These are phyloP conservation scores for Podaxis sp. DNA, from an alignment of 768 basidiomycete genomes.

Conservation along the genomic window DNA sequence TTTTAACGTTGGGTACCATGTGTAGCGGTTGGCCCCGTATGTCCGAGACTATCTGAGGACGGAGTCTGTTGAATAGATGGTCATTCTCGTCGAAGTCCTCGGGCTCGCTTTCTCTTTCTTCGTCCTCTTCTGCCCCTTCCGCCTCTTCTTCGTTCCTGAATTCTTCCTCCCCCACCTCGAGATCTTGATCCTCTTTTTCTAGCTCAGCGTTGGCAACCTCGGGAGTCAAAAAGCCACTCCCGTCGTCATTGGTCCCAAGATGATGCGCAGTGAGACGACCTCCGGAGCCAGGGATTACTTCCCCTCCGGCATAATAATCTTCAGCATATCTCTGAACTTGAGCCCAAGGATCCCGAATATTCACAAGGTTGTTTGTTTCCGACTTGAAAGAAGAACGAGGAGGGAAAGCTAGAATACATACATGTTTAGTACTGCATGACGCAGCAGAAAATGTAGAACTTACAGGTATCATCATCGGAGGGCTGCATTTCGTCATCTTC, in stretches of 20 bases:
- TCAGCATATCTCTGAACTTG: slow-evolving; percentile 34
- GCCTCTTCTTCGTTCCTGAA: slow-evolving; percentile 16
- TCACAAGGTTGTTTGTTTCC: slow-evolving; percentile 18
- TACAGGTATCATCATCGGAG: slow-evolving; percentile 31
- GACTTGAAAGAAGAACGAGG: slow-evolving; percentile 15
- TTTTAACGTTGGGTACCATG: neutral
- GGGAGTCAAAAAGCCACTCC: neutral
- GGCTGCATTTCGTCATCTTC: slow-evolving; percentile 32
- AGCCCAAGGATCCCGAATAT: slow-evolving; percentile 36
- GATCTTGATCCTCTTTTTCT: neutral
- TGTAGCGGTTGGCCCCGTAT: neutral
- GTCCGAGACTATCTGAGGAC: neutral
- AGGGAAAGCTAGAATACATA: slow-evolving; percentile 24
- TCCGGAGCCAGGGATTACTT: slow-evolving; percentile 23
- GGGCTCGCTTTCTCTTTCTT: neutral
- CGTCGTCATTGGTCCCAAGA: slow-evolving; percentile 22
- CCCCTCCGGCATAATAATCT: slow-evolving; percentile 44
- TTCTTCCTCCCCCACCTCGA: neutral
- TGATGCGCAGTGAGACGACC: slow-evolving; percentile 25
- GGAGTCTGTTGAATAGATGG: slow-evolving; percentile 9
- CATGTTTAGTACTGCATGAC: slow-evolving; percentile 10
- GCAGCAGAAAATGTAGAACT: slow-evolving; percentile 12
- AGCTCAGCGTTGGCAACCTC: slow-evolving; percentile 4
- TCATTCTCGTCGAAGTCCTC: slow-evolving; percentile 7
- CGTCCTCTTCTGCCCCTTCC: neutral